A percentile compares a stretch with the other conserved stretches of the same genome.
Conservation (phyloP, 306 rosid species). For the Sicyos edulis region DNA sequence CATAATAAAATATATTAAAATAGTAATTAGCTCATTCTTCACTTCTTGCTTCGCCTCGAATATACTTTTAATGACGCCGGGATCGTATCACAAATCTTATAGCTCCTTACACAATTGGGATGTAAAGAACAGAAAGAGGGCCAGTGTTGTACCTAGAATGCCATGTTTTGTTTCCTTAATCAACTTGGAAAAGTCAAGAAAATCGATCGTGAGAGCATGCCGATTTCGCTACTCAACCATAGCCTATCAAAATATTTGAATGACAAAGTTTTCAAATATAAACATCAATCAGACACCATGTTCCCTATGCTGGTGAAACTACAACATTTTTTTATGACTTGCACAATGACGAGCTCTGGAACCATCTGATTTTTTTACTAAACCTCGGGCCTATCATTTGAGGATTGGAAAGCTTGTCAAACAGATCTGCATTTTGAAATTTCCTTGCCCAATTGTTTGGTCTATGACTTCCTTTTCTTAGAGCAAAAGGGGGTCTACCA, state of each 20-base stretch:
- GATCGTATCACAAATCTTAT: no score
- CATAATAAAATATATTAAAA: no score
- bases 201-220: neutral
- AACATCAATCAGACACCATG: slow-evolving; percentile 1
- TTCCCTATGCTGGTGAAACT: slow-evolving; percentile 5
- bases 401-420: slow-evolving; percentile 6
- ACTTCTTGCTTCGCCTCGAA: no score
- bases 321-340: slow-evolving; percentile 1
- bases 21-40: no score
- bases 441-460: slow-evolving; percentile 14
- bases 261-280: slow-evolving; percentile 9
- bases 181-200: neutral
- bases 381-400: neutral
- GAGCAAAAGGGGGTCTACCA: neutral
- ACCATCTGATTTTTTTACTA: neutral
- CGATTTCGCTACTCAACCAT: neutral
- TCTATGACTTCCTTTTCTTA: slow-evolving; percentile 13
- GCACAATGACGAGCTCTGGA: neutral
- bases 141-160: neutral
- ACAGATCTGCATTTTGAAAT: slow-evolving; percentile 2
- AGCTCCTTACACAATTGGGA: neutral
- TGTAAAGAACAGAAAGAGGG: neutral
- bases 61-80: no score
- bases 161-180: neutral
- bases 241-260: neutral